Evolutionary conservation across 257 asterid genomes (phyloP), one percentile per base, ranked within the genome.

Genomic region (Jasminum sambac): DNA sequence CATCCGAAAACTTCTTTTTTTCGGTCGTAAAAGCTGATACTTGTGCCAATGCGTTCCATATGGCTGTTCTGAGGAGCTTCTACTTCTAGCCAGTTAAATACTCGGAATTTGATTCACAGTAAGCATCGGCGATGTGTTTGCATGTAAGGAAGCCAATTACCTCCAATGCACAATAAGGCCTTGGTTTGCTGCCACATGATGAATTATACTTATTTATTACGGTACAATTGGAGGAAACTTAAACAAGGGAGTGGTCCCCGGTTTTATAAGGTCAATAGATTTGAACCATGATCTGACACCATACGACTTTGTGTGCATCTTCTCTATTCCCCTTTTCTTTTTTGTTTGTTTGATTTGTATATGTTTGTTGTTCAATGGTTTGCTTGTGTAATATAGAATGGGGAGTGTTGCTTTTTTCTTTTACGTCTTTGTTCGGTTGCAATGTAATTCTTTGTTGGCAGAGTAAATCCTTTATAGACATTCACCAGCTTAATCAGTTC

Each of bases 1-100:
- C 74, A 80, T 90, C 80, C 76, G 96, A 73, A 84, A 80, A 72
- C 90, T 90, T 73, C 89, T 90, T 40, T 76, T 83, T 36, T 90
- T 90, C 44, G 95, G 96, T 63, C 82, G 90, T 61, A 83, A 78
- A 74, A 74, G 66, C 79, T 83, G 89, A 86, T 40, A 38, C 44
- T 30, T 50, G 11, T 14, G 13, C 68, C 44, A 25, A 11, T 23
- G 25, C 14, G 6, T 3, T 41, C 19, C 8, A 43, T 57, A 17
- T n/a, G 37, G 67, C 24, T 50, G 30, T 24, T 12, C 17, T 36
- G 62, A 14, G n/a, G 36, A 7, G 25, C 46, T 17, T 42, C n/a
- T 46, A 10, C n/a, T 43, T 23, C 66, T 34, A 36, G 24, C 38
- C 78, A 36, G 10, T 44, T 48, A 40, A 37, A 23, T 73, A 23